Evolutionary conservation across 306 rosid genomes (phyloP), one percentile per base, ranked within the genome.

Genomic region (Lithocarpus polystachyus): DNA sequence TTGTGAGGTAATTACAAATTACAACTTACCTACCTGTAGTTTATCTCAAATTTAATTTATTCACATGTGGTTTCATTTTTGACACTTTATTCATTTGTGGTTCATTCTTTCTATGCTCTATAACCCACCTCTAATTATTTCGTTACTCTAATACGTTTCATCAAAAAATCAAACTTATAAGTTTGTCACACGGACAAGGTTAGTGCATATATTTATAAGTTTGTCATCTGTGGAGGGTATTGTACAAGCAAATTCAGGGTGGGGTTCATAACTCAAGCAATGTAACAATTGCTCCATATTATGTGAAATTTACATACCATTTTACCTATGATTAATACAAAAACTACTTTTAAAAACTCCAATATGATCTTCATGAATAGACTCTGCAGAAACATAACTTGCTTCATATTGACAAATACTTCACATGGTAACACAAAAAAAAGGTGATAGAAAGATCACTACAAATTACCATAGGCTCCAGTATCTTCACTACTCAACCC

Each of bases 401-500:
- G 9, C 75, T 19, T 7, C 54, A 10, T 67, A 67, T 7, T 1
- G 62, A 31, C 55, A 87, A 74, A 59, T 53, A 64, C 64, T 76
- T 68, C 64, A 74, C 61, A 55, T 29, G 64, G 69, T 45, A 59
- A 73, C 35, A 29, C 67, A 35, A 1, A 35, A 35, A 45, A 19
- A 55, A 19, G 14, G 45, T 55, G 56, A 75, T 35, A 55, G 57
- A 65, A 79, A 23, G 53, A 81, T 22, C 40, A 65, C 20, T 54
- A 54, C 35, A 80, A 81, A 45, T 80, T 89, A 94, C 99, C 97
- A 80, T 91, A 95, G 57, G 99, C 99, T 79, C 97, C 96, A 43
- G 99, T 93, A 81, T 95, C 99, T 89, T 95, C 99, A 90, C 97
- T 93, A 81, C 99, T 93, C 81, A 95, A 85, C 99, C 96, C 40